Evolutionary conservation across 116 monocot genomes (phyloP), one percentile per base, ranked within the genome.

Genomic region (Dioscorea cayenensis): DNA sequence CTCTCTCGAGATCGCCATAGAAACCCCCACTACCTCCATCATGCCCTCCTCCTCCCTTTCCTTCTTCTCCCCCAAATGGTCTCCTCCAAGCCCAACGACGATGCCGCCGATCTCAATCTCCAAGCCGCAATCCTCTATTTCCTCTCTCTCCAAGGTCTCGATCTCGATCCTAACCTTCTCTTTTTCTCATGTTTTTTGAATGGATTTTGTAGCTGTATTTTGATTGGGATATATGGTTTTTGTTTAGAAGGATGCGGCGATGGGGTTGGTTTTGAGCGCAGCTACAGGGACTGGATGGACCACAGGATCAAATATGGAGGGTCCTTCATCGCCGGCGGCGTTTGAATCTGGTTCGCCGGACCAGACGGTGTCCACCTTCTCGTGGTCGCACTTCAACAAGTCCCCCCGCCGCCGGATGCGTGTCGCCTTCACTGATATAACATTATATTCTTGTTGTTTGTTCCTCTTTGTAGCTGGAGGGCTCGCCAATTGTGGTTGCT

Each of bases 351-450:
- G n/a, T n/a, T n/a, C n/a, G n/a, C n/a, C n/a, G n/a, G n/a, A n/a
- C n/a, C n/a, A n/a, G n/a, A n/a, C n/a, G n/a, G n/a, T n/a, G n/a
- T n/a, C n/a, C n/a, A n/a, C n/a, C n/a, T n/a, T n/a, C n/a, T n/a
- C n/a, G n/a, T n/a, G n/a, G n/a, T n/a, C n/a, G n/a, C n/a, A n/a
- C n/a, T n/a, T n/a, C n/a, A n/a, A n/a, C n/a, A n/a, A n/a, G n/a
- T 97, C 93, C n/a, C 97, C 97, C 0, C 92, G 97, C 49, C 82
- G 97, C 20, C 78, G 97, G 66, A 97, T 97, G 97, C 90, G 88
- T 10, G 90, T 97, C 5, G 88, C 90, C 23, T 97, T 97, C 75
- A 93, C 93, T 23, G n/a, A n/a, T n/a, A n/a, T n/a, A n/a, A n/a
- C n/a, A n/a, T n/a, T n/a, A n/a, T n/a, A n/a, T n/a, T n/a, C n/a